Evolutionary conservation across 148 eudicot species (phyloP).

Genomic region (Linanthus parryae): DNA sequence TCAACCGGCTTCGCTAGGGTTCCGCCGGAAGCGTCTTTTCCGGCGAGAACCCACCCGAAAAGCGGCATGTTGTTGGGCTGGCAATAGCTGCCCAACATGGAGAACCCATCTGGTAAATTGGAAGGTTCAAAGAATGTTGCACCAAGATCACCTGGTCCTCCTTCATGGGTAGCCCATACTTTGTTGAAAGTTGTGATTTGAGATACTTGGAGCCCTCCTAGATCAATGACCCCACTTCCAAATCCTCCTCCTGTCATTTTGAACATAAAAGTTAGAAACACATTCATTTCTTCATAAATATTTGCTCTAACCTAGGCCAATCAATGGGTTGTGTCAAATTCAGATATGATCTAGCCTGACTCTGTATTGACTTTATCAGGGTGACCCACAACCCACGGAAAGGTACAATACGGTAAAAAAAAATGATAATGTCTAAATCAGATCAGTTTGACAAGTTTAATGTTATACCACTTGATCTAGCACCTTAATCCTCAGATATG

Average conservation of each 20-base stretch:
- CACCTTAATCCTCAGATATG: too few species aligned
- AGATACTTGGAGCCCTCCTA: constrained; percentile 37
- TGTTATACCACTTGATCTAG: too few species aligned
- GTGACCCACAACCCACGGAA: too few species aligned
- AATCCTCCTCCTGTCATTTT: constrained; percentile 44
- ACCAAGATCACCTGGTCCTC: constrained; percentile 38
- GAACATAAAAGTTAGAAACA: too few species aligned
- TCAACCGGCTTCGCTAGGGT: constrained; percentile 25
- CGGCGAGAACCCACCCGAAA: constrained; percentile 32
- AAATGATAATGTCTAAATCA: too few species aligned
- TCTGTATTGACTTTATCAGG: too few species aligned
- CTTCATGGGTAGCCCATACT: constrained; percentile 36
- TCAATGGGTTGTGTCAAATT: too few species aligned
- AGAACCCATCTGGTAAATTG: constrained; percentile 34
- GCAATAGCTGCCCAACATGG: constrained; percentile 34
- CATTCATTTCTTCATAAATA: too few species aligned
- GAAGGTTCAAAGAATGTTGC: constrained; percentile 46
- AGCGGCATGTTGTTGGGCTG: constrained; percentile 36
- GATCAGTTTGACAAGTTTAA: too few species aligned
- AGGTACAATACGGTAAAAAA: too few species aligned
- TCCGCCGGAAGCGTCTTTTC: constrained; percentile 22
- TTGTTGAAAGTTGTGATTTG: constrained; percentile 31
- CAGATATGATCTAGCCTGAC: too few species aligned
- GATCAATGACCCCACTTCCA: constrained; percentile 39
- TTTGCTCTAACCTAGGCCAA: too few species aligned